Percentiles rank a stretch among this genome's conserved stretches.
phyloP scores from a whole-genome alignment of 1,284 basidiomycete species.

The Rhizoctonia solani region DNA sequence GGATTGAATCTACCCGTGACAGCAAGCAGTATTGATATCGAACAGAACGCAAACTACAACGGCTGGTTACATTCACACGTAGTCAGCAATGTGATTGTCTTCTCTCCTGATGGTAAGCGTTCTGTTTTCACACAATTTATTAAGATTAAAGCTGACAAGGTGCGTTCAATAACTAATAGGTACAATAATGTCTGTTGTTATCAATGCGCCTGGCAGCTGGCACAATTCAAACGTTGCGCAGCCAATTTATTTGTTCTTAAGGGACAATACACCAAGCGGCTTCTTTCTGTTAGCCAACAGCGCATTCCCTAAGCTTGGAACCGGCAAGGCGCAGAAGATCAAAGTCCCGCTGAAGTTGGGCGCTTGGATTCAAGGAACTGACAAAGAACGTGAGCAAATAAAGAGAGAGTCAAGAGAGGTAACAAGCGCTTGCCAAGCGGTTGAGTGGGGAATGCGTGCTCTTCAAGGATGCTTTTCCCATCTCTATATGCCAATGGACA shows the following conservation, averaged over 20 bases:
- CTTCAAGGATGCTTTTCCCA: slow-evolving; percentile 52
- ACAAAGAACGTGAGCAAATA: slow-evolving; percentile 39
- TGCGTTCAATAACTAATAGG: neutral
- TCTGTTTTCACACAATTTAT: neutral
- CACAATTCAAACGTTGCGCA: neutral
- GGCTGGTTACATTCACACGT: slow-evolving; percentile 52
- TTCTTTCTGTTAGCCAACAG: slow-evolving; percentile 52
- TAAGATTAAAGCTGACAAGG: neutral
- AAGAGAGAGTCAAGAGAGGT: slow-evolving; percentile 47
- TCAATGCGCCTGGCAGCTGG: neutral
- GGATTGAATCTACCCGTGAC: slow-evolving; percentile 43
- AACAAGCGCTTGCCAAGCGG: slow-evolving; percentile 50
- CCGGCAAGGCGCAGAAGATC: too few species aligned
- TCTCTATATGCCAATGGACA: slow-evolving; percentile 48
- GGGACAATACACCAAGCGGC: neutral
- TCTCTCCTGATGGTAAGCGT: neutral
- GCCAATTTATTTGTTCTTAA: neutral
- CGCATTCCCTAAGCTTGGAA: slow-evolving; percentile 50
- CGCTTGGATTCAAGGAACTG: slow-evolving; percentile 42
- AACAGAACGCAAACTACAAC: slow-evolving; percentile 56
- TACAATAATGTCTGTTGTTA: neutral
- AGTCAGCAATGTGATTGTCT: slow-evolving; percentile 41
- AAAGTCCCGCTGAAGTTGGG: slow-evolving; percentile 51
- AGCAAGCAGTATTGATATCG: slow-evolving; percentile 45
- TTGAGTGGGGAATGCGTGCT: slow-evolving; percentile 53